Conservation (phyloP, 2,329 filamentous ascomycete species). For the Tolypocladium amazonense region DNA sequence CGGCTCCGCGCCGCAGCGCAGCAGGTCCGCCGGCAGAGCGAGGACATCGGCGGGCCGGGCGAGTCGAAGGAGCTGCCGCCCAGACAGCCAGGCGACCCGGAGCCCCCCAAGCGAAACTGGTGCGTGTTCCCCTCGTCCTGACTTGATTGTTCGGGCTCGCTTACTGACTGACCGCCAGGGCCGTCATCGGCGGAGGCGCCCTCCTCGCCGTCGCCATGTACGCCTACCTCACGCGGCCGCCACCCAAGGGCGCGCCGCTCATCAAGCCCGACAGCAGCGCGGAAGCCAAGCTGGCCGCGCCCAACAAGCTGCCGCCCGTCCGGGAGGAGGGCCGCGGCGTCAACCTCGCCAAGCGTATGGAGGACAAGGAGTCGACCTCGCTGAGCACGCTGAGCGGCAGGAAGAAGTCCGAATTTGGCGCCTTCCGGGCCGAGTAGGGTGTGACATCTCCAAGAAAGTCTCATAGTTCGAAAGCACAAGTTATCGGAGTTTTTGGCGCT, state of each 20-base stretch:
- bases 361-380: conserved; percentile 12
- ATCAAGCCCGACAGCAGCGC: neutral
- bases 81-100: conserved; percentile 14
- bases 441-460: neutral
- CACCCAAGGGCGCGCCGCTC: conserved; percentile 3
- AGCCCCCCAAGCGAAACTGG: conserved; percentile 21
- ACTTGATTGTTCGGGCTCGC: too few relatives aligned
- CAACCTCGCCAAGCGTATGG: conserved; percentile 7
- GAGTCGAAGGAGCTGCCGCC: conserved; percentile 18
- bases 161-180: conserved; percentile 8
- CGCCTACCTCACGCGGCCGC: conserved; percentile 15
- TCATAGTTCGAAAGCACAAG: neutral
- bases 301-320: neutral
- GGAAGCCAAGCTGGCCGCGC: neutral
- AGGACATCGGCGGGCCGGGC: conserved; percentile 21
- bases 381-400: conserved; percentile 19
- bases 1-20: neutral
- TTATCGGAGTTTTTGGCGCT: neutral
- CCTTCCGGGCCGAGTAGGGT: conserved; percentile 16
- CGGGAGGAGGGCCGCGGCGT: neutral
- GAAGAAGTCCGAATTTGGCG: conserved; percentile 15
- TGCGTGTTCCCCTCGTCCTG: conserved; percentile 9
- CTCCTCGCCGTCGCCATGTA: conserved; percentile 14
- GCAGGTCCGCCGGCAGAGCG: conserved; percentile 9
- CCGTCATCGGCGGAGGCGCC: conserved; percentile 16